A percentile compares a stretch with the other conserved stretches of the same genome.
These are phyloP conservation scores for Caryopteris hybrid DNA, from an alignment of 305 asterid species.

Conservation along the genomic window DNA sequence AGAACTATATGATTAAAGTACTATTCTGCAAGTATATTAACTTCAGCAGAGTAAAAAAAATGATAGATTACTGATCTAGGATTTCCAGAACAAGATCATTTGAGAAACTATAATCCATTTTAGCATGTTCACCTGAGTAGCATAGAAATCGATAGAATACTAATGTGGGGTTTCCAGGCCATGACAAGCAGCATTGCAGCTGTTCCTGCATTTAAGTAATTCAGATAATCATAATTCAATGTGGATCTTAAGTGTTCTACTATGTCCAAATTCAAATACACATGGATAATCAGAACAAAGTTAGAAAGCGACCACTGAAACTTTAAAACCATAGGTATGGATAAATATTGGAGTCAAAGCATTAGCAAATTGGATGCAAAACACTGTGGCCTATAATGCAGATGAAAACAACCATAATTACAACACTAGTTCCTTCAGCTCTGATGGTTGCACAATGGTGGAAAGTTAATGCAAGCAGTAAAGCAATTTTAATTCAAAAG, in stretches of 20 bases:
- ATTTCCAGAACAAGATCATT: constrained; percentile 39
- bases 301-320: constrained; percentile 2
- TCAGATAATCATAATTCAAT: constrained; percentile 9
- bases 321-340: constrained; percentile 3
- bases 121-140: constrained; percentile 63
- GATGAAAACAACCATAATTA: background rate
- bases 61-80: constrained; percentile 52
- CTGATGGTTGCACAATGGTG: background rate
- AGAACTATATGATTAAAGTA: background rate
- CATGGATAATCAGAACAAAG: constrained; percentile 15
- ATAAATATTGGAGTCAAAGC: background rate
- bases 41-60: constrained; percentile 62
- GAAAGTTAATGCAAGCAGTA: background rate
- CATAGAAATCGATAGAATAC: constrained; percentile 63
- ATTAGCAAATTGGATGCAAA: background rate
- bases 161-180: constrained; percentile 85
- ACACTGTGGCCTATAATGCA: background rate
- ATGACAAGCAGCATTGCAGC: constrained; percentile 91
- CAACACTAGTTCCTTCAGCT: background rate
- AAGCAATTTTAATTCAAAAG: background rate
- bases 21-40: constrained; percentile 16
- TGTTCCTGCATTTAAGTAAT: constrained; percentile 61
- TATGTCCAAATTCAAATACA: constrained; percentile 10
- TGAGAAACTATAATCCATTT: background rate
- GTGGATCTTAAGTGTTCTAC: background rate